These are phyloP conservation scores for Pyrus hybrid DNA, from an alignment of 331 rosid species.

Conservation along the genomic window DNA sequence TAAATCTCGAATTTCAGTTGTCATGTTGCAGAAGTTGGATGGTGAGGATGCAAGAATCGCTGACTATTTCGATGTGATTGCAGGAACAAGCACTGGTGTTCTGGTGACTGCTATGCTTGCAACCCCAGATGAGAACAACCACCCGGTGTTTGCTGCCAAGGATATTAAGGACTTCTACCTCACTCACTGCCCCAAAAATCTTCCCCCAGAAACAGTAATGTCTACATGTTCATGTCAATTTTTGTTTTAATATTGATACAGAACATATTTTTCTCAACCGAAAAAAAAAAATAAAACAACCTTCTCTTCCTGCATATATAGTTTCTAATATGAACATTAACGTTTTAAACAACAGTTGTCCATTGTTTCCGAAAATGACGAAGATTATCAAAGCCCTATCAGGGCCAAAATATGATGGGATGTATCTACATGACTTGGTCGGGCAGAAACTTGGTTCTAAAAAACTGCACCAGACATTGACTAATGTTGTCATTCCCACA, in stretches of 20 bases:
- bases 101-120: slow-evolving; percentile 46
- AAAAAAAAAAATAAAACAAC: neutral
- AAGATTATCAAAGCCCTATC: slow-evolving; percentile 27
- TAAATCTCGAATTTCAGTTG: neutral
- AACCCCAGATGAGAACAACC: slow-evolving; percentile 39
- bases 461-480: slow-evolving; percentile 28
- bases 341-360: slow-evolving; percentile 1
- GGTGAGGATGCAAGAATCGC: slow-evolving; percentile 51
- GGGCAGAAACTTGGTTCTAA: slow-evolving; percentile 26
- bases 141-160: slow-evolving; percentile 42
- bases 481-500: slow-evolving; percentile 43
- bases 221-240: neutral
- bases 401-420: slow-evolving; percentile 52
- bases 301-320: too few relatives aligned
- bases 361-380: slow-evolving; percentile 1
- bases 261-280: neutral
- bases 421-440: slow-evolving; percentile 31
- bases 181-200: slow-evolving; percentile 31
- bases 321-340: neutral
- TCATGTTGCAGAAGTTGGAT: neutral
- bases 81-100: slow-evolving; percentile 56
- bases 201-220: slow-evolving; percentile 39
- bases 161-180: slow-evolving; percentile 48
- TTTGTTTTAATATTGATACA: neutral
- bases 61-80: slow-evolving; percentile 44